These are phyloP conservation scores for Fusarium gaditjirri DNA, from an alignment of 2,329 filamentous ascomycete species.

Conservation along the genomic window DNA sequence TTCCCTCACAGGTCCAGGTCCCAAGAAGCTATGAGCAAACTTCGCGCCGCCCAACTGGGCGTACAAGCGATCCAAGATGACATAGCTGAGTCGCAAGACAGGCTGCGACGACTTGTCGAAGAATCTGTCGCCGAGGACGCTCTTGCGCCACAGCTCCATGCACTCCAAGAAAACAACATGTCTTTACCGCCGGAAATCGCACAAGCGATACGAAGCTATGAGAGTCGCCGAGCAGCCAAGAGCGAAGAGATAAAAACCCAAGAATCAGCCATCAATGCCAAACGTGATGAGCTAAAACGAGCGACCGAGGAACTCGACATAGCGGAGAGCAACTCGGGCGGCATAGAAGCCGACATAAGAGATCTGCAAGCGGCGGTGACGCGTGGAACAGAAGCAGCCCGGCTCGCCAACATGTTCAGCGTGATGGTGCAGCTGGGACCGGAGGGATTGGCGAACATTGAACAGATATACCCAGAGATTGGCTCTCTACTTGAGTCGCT, in stretches of 20 bases:
- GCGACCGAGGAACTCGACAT: constrained; percentile 32
- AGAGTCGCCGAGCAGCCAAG: constrained; percentile 40
- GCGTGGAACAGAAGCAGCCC: constrained; percentile 39
- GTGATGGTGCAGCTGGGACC: constrained; percentile 43
- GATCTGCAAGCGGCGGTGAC: constrained; percentile 38
- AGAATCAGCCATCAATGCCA: constrained; percentile 34
- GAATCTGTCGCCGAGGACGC: constrained; percentile 42
- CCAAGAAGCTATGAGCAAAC: constrained; percentile 39
- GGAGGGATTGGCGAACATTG: constrained; percentile 41
- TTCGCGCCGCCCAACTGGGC: constrained; percentile 33
- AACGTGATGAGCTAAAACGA: constrained; percentile 32
- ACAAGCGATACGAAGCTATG: constrained; percentile 43
- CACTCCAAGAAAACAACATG: constrained; percentile 44
- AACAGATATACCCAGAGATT: constrained; percentile 47
- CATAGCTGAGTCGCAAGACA: constrained; percentile 33
- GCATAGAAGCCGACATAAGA: constrained; percentile 40
- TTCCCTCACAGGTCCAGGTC: constrained; percentile 44
- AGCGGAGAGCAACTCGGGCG: constrained; percentile 31
- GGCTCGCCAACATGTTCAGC: constrained; percentile 43
- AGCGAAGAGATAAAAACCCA: constrained; percentile 43
- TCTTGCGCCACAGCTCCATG: constrained; percentile 42
- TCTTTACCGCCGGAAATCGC: constrained; percentile 43
- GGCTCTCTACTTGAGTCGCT: constrained; percentile 42
- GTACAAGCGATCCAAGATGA: constrained; percentile 38
- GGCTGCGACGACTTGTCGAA: constrained; percentile 33